A percentile compares a stretch with the other conserved stretches of the same genome.
Evolutionary conservation across 345 rosid species (phyloP).

Genomic region (Eucalyptus victrix): DNA sequence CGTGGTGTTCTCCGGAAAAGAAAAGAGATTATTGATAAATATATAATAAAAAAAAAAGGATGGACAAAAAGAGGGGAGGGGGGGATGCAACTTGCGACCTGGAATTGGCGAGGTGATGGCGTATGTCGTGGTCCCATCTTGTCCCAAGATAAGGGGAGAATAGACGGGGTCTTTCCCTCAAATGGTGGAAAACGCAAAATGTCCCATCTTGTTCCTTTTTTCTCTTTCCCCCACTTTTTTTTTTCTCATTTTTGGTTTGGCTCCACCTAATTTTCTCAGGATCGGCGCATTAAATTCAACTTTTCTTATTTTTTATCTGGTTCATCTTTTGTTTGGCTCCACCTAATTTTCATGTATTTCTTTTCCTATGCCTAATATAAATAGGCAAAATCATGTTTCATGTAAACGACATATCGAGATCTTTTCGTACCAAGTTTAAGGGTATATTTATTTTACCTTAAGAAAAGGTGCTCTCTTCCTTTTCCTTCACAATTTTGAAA

Average conservation of each 20-base stretch:
- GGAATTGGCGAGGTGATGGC: not conserved
- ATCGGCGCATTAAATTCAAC: not conserved
- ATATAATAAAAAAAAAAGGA: not conserved
- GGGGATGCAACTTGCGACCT: not conserved
- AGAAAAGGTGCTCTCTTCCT: no score
- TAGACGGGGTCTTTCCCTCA: not conserved
- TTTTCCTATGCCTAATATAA: not conserved
- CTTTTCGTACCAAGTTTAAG: rapidly evolving
- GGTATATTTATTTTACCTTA: not conserved
- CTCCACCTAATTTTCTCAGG: not conserved
- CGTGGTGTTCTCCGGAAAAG: not conserved
- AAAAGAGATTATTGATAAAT: not conserved
- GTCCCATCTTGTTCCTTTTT: not conserved
- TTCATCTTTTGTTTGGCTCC: not conserved
- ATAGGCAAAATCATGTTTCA: no score
- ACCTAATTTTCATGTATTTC: no score
- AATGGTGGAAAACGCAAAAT: not conserved
- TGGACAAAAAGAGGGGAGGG: not conserved
- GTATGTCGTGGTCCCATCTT: not conserved
- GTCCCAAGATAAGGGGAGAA: conserved; percentile 16
- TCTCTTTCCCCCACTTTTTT: no score
- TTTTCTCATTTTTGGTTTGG: no score
- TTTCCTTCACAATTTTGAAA: rapidly evolving
- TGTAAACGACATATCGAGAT: not conserved
- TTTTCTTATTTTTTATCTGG: not conserved